These are phyloP conservation scores for Heterobasidion annosum DNA, from an alignment of 1,284 basidiomycete species.

Conservation along the genomic window DNA sequence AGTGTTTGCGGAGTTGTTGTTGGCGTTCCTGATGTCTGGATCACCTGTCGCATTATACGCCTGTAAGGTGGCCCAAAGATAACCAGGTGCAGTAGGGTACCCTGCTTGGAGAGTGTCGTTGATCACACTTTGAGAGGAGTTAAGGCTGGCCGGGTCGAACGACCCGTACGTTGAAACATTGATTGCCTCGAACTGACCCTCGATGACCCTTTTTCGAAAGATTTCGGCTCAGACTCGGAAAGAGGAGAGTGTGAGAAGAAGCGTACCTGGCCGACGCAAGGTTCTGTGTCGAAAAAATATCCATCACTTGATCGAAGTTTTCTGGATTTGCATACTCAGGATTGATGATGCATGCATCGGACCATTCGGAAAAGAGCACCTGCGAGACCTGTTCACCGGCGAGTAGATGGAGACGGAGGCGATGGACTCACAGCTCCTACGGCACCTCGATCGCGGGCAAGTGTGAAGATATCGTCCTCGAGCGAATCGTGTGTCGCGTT, in stretches of 20 bases:
- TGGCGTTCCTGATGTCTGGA: slow-evolving; percentile 9
- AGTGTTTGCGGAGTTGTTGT: slow-evolving; percentile 12
- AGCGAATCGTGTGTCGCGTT: slow-evolving; percentile 58
- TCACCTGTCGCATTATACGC: slow-evolving; percentile 53
- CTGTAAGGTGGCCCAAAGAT: slow-evolving; percentile 60
- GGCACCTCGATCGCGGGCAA: slow-evolving; percentile 71
- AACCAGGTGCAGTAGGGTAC: slow-evolving; percentile 39
- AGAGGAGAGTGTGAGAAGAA: neutral
- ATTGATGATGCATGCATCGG: slow-evolving; percentile 69
- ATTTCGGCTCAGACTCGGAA: neutral
- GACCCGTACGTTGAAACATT: slow-evolving; percentile 43
- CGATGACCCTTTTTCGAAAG: slow-evolving; percentile 36
- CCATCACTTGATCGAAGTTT: slow-evolving; percentile 66
- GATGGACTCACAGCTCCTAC: slow-evolving; percentile 53
- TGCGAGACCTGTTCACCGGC: slow-evolving; percentile 18
- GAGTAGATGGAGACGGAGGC: neutral
- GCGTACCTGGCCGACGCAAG: slow-evolving; percentile 29
- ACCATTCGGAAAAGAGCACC: slow-evolving; percentile 71
- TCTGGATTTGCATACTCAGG: slow-evolving; percentile 56
- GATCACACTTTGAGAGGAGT: slow-evolving; percentile 39
- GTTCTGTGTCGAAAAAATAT: slow-evolving; percentile 67
- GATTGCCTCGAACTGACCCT: slow-evolving; percentile 50
- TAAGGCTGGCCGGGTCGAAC: slow-evolving; percentile 54
- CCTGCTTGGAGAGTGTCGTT: slow-evolving; percentile 35
- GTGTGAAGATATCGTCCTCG: slow-evolving; percentile 68